Evolutionary conservation across 2,329 filamentous ascomycete genomes (phyloP).

Genomic region (Periglandula ipomoeae): DNA sequence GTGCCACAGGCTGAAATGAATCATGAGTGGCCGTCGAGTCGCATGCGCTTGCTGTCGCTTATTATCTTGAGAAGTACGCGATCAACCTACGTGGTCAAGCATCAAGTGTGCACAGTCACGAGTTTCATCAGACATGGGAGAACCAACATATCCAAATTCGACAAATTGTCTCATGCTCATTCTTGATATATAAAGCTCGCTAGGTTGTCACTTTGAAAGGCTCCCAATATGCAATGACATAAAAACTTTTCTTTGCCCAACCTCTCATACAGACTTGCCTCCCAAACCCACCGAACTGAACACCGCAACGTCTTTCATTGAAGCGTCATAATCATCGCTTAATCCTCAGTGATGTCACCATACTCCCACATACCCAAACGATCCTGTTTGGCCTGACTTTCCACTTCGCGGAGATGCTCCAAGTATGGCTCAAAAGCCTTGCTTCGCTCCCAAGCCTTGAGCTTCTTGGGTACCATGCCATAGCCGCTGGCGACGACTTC

Average conservation of each 20-base stretch:
- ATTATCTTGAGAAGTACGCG: no score
- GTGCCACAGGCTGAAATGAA: no score
- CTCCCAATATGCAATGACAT: constrained; percentile 3
- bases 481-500: constrained; percentile 76
- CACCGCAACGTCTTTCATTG: background rate
- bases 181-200: constrained; percentile 6
- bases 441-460: constrained; percentile 82
- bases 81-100: no score
- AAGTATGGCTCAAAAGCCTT: constrained; percentile 61
- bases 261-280: background rate
- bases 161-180: background rate
- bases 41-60: no score
- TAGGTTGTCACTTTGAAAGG: background rate
- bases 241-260: background rate
- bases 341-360: constrained; percentile 89
- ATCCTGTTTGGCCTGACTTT: constrained; percentile 69
- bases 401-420: constrained; percentile 60
- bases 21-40: no score
- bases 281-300: background rate
- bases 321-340: constrained; percentile 17
- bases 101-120: no score
- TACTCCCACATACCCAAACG: constrained; percentile 96
- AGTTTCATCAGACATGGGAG: no score
- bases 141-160: no score
- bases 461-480: constrained; percentile 84